phyloP scores from a whole-genome alignment of 2,329 filamentous ascomycete species.

The Fusarium torreyae region DNA sequence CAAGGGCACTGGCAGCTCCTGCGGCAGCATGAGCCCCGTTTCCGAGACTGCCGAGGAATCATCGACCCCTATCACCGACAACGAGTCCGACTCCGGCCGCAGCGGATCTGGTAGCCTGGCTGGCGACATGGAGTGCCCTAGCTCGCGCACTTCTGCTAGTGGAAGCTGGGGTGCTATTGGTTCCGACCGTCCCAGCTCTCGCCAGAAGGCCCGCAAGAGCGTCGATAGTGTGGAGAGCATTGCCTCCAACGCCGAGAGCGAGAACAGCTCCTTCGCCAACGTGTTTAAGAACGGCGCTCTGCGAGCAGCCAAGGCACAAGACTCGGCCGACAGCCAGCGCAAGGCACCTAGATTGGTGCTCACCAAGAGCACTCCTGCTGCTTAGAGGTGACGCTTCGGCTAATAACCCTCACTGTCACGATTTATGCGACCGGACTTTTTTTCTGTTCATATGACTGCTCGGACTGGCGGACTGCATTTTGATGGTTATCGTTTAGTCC shows the following conservation, averaged over 20 bases:
- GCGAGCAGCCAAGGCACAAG: slow-evolving; percentile 67
- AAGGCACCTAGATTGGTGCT: slow-evolving; percentile 90
- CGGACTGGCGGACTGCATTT: slow-evolving; percentile 55
- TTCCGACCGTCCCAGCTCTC: slow-evolving; percentile 83
- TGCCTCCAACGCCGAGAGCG: slow-evolving; percentile 59
- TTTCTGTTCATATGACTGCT: slow-evolving; percentile 57
- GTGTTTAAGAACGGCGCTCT: slow-evolving; percentile 74
- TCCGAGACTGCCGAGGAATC: slow-evolving; percentile 82
- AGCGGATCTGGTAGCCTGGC: slow-evolving; percentile 86
- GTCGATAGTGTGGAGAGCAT: slow-evolving; percentile 77
- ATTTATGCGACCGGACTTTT: slow-evolving; percentile 58
- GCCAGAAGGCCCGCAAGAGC: slow-evolving; percentile 75
- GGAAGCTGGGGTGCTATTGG: slow-evolving; percentile 85
- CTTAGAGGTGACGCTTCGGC: slow-evolving; percentile 47
- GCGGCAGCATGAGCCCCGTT: slow-evolving; percentile 88
- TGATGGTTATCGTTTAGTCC: slow-evolving; percentile 49
- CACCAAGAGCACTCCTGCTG: slow-evolving; percentile 67
- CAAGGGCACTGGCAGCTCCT: slow-evolving; percentile 78
- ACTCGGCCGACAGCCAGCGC: slow-evolving; percentile 75
- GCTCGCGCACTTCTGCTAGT: slow-evolving; percentile 82
- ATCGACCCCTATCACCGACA: slow-evolving; percentile 79
- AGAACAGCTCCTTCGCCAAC: slow-evolving; percentile 75
- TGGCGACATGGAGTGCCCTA: slow-evolving; percentile 78
- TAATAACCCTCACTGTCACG: slow-evolving; percentile 49
- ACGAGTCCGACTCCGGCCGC: slow-evolving; percentile 79